phyloP scores from a whole-genome alignment of 116 monocot genomes.

The Iris pallida region DNA sequence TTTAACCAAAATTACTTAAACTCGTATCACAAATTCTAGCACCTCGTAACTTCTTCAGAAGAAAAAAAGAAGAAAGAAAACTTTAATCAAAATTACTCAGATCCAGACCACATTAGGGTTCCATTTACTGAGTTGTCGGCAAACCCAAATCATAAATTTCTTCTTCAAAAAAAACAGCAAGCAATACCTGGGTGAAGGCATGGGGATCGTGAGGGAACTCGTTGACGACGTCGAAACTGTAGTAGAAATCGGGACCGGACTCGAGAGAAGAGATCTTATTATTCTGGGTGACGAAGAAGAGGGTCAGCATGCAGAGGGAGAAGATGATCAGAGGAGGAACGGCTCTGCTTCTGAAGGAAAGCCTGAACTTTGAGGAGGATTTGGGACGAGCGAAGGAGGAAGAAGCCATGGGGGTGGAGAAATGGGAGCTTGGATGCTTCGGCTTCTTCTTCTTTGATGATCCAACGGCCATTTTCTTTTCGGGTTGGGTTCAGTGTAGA shows the following conservation, averaged over 20 bases:
- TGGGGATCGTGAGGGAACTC: slow-evolving; percentile 70
- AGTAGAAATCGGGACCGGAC: slow-evolving; percentile 24
- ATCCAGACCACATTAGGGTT: no score
- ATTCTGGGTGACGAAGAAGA: slow-evolving; percentile 27
- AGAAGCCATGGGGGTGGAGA: slow-evolving; percentile 11
- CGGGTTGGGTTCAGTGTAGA: no score
- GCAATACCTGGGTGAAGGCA: slow-evolving; percentile 74
- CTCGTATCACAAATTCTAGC: no score
- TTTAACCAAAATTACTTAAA: no score
- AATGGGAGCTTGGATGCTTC: slow-evolving; percentile 15
- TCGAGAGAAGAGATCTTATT: not conserved
- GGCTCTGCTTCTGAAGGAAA: not conserved
- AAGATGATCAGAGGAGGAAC: slow-evolving; percentile 14
- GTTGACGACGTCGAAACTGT: slow-evolving; percentile 53
- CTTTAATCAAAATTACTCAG: no score
- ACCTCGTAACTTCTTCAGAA: no score
- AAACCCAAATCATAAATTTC: no score
- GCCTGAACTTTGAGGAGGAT: slow-evolving; percentile 7
- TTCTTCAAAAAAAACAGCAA: no score
- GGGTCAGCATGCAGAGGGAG: slow-evolving; percentile 19
- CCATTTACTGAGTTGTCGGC: no score
- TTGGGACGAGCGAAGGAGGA: not conserved
- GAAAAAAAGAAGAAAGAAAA: no score
- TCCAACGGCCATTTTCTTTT: slow-evolving; percentile 12
- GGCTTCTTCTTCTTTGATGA: slow-evolving; percentile 16